Evolutionary conservation across 768 basidiomycete genomes (phyloP).

Genomic region (Suillus decipiens): DNA sequence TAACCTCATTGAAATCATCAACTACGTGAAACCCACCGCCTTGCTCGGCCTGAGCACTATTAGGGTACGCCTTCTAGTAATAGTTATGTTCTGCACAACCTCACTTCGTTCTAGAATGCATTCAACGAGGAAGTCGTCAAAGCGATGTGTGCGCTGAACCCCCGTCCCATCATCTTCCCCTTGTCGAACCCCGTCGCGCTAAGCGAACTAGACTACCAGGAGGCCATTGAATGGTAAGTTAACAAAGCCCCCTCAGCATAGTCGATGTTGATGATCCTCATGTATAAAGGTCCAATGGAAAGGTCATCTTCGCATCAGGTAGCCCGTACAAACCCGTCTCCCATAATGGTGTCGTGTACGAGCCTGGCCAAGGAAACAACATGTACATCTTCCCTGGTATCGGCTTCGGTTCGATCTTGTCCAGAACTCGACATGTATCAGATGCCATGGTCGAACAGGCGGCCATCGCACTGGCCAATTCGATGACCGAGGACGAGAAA

Average conservation of each 20-base stretch:
- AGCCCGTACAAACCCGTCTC: constrained; percentile 62
- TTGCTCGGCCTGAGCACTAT: constrained; percentile 72
- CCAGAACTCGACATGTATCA: constrained; percentile 59
- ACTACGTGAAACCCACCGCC: constrained; percentile 74
- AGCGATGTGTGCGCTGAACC: constrained; percentile 64
- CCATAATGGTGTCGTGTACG: constrained; percentile 47
- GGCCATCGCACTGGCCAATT: constrained; percentile 59
- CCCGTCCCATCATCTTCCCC: constrained; percentile 79
- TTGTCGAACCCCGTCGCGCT: constrained; percentile 72
- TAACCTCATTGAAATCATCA: constrained; percentile 65
- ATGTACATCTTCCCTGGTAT: constrained; percentile 71
- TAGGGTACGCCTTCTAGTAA: constrained; percentile 25
- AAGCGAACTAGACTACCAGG: constrained; percentile 58
- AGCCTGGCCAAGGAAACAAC: constrained; percentile 81
- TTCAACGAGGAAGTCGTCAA: constrained; percentile 66
- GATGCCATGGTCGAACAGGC: constrained; percentile 71
- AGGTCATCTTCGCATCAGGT: constrained; percentile 72
- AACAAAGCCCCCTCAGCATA: not conserved
- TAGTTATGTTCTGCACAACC: not conserved
- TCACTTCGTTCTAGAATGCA: constrained; percentile 39
- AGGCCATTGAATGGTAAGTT: constrained; percentile 59
- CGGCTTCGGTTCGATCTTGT: constrained; percentile 63
- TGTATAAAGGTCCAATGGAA: constrained; percentile 57
- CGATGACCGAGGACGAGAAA: constrained; percentile 56
- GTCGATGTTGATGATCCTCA: not conserved